phyloP scores from a whole-genome alignment of 2,329 filamentous ascomycete species.

The Aspergillus alliaceus region DNA sequence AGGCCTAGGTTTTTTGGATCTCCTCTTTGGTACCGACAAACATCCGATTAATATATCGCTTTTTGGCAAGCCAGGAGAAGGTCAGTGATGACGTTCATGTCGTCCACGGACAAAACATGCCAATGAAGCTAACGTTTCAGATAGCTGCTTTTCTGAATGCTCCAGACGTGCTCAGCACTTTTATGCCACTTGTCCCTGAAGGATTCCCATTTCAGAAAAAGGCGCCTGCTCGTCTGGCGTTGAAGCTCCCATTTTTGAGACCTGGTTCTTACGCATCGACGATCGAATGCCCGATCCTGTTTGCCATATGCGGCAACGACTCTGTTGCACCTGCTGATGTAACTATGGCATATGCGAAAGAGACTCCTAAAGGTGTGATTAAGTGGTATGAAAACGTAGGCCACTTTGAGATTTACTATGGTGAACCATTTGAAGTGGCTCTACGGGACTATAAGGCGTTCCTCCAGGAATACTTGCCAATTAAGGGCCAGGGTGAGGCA shows the following conservation, averaged over 20 bases:
- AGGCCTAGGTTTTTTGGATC: background rate
- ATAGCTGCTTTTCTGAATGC: background rate
- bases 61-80: background rate
- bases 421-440: background rate
- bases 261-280: background rate
- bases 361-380: background rate
- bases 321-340: background rate
- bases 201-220: background rate
- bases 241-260: background rate
- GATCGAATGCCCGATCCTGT: background rate
- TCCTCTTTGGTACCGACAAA: background rate
- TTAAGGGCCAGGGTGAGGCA: background rate
- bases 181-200: background rate
- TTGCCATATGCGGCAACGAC: background rate
- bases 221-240: background rate
- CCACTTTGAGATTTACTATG: background rate
- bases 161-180: background rate
- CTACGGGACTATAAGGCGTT: background rate
- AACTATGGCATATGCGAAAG: background rate
- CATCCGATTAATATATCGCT: background rate
- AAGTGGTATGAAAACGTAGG: background rate
- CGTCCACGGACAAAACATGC: background rate
- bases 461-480: background rate
- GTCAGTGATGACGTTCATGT: background rate
- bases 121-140: background rate